phyloP scores from a whole-genome alignment of 2,329 filamentous ascomycete species.

The Epichloe sibirici region DNA sequence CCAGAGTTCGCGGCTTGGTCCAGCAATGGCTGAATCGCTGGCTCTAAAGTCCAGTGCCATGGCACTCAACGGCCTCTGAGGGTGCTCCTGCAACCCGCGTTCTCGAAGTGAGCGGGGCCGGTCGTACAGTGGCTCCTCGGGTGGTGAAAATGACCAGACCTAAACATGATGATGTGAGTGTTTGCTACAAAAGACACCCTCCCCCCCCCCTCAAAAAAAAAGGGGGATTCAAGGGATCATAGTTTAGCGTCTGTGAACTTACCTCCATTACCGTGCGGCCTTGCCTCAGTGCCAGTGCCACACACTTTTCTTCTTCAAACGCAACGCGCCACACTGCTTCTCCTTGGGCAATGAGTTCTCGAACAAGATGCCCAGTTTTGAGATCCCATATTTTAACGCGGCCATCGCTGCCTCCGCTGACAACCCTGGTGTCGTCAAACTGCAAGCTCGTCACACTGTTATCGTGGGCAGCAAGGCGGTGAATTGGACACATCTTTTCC shows the following conservation, averaged over 20 bases:
- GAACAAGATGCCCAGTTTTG: slow-evolving; percentile 77
- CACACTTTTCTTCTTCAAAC: slow-evolving; percentile 96
- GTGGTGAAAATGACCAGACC: slow-evolving; percentile 93
- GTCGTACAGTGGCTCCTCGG: slow-evolving; percentile 52
- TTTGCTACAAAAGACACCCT: neutral
- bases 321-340: slow-evolving; percentile 97
- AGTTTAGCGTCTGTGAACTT: slow-evolving; percentile 21
- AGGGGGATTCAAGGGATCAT: neutral
- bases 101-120: slow-evolving; percentile 38
- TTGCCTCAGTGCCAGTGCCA: slow-evolving; percentile 79
- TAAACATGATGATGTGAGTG: slow-evolving; percentile 22
- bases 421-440: slow-evolving; percentile 90
- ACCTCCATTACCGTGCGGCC: slow-evolving; percentile 96
- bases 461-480: slow-evolving; percentile 89
- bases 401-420: slow-evolving; percentile 94
- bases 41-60: slow-evolving; percentile 33
- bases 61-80: slow-evolving; percentile 38
- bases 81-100: slow-evolving; percentile 31
- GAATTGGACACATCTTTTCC: slow-evolving; percentile 80
- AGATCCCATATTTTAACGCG: slow-evolving; percentile 97
- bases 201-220: neutral
- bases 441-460: slow-evolving; percentile 97
- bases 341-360: slow-evolving; percentile 81
- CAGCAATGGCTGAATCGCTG: slow-evolving; percentile 16
- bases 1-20: slow-evolving; percentile 24